Conservation (phyloP, 371 early-diverging fungal species). For the Blastocladiella emersonii region DNA sequence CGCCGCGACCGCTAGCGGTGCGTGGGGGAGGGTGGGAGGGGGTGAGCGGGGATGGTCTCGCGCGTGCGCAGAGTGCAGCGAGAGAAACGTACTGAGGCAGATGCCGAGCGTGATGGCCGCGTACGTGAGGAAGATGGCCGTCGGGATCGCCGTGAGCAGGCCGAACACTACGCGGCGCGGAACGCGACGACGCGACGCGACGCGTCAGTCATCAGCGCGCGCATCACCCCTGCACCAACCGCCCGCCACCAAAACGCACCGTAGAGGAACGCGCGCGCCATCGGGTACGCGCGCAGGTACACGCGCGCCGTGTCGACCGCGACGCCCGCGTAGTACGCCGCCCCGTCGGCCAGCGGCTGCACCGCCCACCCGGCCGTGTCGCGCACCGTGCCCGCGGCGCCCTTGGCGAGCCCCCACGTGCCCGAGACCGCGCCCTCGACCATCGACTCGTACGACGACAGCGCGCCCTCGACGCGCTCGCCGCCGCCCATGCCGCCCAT, state of each 20-base stretch:
- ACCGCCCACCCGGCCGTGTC: not conserved
- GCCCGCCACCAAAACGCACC: not conserved
- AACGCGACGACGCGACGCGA: not conserved
- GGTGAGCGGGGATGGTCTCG: too few relatives aligned
- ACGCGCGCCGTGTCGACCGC: not conserved
- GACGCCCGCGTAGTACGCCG: not conserved
- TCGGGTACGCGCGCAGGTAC: not conserved
- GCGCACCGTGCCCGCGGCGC: not conserved
- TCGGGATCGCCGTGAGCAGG: not conserved
- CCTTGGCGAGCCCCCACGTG: not conserved
- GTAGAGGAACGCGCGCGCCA: slow-evolving; percentile 1
- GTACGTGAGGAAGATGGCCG: not conserved
- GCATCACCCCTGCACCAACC: not conserved
- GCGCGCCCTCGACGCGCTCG: too few relatives aligned
- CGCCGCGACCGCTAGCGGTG: too few relatives aligned
- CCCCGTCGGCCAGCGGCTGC: not conserved
- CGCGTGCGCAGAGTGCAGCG: too few relatives aligned
- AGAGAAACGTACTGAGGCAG: not conserved
- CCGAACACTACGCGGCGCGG: not conserved
- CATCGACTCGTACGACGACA: not conserved
- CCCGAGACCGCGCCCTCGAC: not conserved
- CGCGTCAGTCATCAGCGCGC: not conserved
- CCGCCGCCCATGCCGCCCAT: too few relatives aligned
- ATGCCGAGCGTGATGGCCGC: not conserved
- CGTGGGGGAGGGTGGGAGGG: too few relatives aligned